These are phyloP conservation scores for Dendryphion nanum DNA, from an alignment of 2,329 filamentous ascomycete genomes.

Conservation along the genomic window DNA sequence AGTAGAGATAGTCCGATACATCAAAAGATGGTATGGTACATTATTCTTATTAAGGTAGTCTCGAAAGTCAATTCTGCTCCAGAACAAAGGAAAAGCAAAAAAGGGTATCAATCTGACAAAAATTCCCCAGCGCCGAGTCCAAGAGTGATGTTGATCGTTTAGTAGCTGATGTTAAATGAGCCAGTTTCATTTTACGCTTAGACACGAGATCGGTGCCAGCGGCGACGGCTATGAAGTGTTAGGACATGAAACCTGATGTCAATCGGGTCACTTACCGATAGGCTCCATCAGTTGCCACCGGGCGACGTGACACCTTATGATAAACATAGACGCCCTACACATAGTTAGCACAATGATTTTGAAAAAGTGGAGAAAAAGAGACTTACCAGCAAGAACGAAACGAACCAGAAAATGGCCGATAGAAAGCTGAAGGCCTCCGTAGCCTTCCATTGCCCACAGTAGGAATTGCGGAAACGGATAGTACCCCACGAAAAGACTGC, in stretches of 20 bases:
- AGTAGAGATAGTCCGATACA: too few relatives aligned
- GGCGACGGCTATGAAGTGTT: conserved; percentile 5
- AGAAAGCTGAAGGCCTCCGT: conserved; percentile 71
- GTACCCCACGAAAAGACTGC: conserved; percentile 53
- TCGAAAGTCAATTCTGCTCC: too few relatives aligned
- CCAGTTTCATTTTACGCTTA: neutral
- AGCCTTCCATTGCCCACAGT: conserved; percentile 70
- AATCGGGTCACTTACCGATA: neutral
- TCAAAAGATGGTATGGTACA: too few relatives aligned
- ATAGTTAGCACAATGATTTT: neutral
- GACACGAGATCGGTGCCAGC: conserved; percentile 10
- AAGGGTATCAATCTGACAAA: neutral
- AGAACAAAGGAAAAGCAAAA: too few relatives aligned
- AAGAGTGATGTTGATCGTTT: neutral
- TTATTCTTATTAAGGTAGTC: too few relatives aligned
- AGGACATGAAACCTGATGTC: neutral
- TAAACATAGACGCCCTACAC: conserved; percentile 14
- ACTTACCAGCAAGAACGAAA: conserved; percentile 41
- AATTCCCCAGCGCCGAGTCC: neutral
- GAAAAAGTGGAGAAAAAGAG: neutral
- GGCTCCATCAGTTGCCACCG: conserved; percentile 9
- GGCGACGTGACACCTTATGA: conserved; percentile 10
- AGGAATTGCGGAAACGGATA: conserved; percentile 42
- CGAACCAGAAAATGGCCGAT: conserved; percentile 69
- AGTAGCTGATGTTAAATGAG: neutral